Base-by-base conservation (phyloP, 139 green algal species). In the Asterochloris erici region DNA sequence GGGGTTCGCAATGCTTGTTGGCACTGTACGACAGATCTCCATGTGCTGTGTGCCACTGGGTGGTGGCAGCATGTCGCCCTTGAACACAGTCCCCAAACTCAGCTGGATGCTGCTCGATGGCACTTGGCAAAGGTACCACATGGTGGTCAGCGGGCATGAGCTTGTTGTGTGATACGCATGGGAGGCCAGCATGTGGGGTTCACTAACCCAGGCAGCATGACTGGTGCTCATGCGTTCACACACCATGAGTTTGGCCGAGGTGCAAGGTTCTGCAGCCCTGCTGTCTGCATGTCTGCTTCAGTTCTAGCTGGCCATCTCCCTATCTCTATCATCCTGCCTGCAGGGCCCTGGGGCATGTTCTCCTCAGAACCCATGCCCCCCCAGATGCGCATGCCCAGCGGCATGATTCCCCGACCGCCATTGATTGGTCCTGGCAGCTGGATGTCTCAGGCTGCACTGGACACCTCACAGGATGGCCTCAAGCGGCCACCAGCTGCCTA, bases 401-500 rank as follows among this genome's bases (percentile, higher is more conserved):
- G 68, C 23, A 78, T 82, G 47, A 63, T 78, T 68, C 69, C 79
- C 11, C 28, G 38, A 11, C 69, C 60, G 19, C 77, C 82, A 24
- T 26, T 86, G 13, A 63, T 73, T 21, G 73, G 81, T 0, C 80
- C 80, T 13, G 63, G 38, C 16, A 60, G 73, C 15, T 86, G 77
- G 77, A 60, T 86, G 69, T 54, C 77, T 26, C 68, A 77, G 14
- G 68, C 60, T 19, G 73, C 77, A 47, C 26, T 86, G 14, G 82
- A 86, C 77, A 86, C 77, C 12, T 86, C 82, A 12, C 82, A 83
- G 63, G 82, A 86, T 69, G 63, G 61, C 54, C 17, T 83, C 4
- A 77, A 77, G 2, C 69, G 82, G 6, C 82, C 82, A 19, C 82
- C 82, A 17, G 82, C 82, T 13, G 82, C 82, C 9, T 86, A 68